Percentiles rank a stretch among this genome's conserved stretches.
These are phyloP conservation scores for Hymenoscyphus albidus DNA, from an alignment of 2,329 filamentous ascomycete genomes.

Conservation along the genomic window DNA sequence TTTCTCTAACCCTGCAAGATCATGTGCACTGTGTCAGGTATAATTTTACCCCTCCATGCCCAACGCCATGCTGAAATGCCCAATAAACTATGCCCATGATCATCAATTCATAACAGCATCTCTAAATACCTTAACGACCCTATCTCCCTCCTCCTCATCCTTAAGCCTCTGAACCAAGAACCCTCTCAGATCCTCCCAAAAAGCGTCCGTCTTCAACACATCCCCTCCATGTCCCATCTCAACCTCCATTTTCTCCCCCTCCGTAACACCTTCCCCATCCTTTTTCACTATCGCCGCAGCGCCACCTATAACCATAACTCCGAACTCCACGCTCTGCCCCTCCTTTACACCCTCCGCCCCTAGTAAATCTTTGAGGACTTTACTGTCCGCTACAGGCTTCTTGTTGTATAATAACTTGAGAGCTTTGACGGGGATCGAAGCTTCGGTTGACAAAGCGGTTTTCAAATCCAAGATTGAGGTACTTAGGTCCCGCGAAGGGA, in stretches of 20 bases:
- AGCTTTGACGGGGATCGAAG: conserved; percentile 66
- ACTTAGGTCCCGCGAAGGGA: conserved; percentile 59
- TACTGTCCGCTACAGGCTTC: conserved; percentile 76
- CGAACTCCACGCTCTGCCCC: conserved; percentile 62
- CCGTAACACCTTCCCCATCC: conserved; percentile 31
- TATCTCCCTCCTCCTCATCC: conserved; percentile 62
- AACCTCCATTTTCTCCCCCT: conserved; percentile 36
- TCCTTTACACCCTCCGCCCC: conserved; percentile 45
- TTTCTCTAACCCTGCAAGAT: conserved; percentile 9
- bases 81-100: not conserved
- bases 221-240: conserved; percentile 45
- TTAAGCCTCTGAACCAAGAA: conserved; percentile 77
- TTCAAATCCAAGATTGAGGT: conserved; percentile 81
- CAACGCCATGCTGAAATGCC: conserved; percentile 24
- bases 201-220: conserved; percentile 65
- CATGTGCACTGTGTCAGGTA: not conserved
- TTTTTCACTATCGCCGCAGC: conserved; percentile 42
- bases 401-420: conserved; percentile 83
- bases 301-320: conserved; percentile 84
- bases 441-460: conserved; percentile 58
- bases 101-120: conserved; percentile 44
- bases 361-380: conserved; percentile 71
- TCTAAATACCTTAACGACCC: conserved; percentile 65
- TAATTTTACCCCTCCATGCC: conserved; percentile 11
- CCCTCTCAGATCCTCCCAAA: conserved; percentile 81